phyloP scores from a whole-genome alignment of 768 basidiomycete species.

The Boletus vermiculosoides region DNA sequence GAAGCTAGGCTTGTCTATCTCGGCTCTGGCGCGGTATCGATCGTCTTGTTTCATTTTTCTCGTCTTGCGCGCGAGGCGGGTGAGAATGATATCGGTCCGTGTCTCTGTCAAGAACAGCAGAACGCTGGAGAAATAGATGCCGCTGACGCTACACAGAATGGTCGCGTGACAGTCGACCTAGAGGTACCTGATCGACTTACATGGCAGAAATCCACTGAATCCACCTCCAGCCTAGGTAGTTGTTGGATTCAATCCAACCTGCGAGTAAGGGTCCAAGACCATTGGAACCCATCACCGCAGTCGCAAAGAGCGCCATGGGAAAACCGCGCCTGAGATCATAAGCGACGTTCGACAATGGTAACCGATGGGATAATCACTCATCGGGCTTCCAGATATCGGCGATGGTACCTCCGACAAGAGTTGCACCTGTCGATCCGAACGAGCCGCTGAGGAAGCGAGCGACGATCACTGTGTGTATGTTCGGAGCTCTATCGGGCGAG shows the following conservation, averaged over 20 bases:
- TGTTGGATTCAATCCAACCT: constrained; percentile 65
- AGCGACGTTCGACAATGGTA: constrained; percentile 3
- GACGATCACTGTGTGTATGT: constrained; percentile 62
- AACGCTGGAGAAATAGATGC: constrained; percentile 48
- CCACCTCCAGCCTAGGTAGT: constrained; percentile 70
- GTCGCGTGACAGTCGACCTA: not conserved
- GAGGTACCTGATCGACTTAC: constrained; percentile 30
- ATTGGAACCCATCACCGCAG: constrained; percentile 57
- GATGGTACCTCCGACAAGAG: constrained; percentile 74
- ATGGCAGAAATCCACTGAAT: constrained; percentile 81
- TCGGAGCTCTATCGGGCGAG: constrained; percentile 32
- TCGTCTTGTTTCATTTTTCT: constrained; percentile 65
- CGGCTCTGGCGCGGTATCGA: constrained; percentile 60
- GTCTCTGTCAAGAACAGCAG: constrained; percentile 70
- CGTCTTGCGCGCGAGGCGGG: constrained; percentile 56
- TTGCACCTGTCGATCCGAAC: constrained; percentile 67
- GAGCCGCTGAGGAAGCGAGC: constrained; percentile 65
- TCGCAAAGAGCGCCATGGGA: constrained; percentile 74
- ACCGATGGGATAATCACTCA: constrained; percentile 42
- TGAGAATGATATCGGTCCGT: constrained; percentile 66
- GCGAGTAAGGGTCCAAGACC: constrained; percentile 63
- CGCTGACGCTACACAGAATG: constrained; percentile 44
- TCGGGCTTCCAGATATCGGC: constrained; percentile 65
- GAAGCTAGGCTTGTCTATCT: constrained; percentile 59
- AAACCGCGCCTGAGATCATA: constrained; percentile 58